Evolutionary conservation across 1,284 basidiomycete species (phyloP).

Genomic region (Volvariella surrecta): DNA sequence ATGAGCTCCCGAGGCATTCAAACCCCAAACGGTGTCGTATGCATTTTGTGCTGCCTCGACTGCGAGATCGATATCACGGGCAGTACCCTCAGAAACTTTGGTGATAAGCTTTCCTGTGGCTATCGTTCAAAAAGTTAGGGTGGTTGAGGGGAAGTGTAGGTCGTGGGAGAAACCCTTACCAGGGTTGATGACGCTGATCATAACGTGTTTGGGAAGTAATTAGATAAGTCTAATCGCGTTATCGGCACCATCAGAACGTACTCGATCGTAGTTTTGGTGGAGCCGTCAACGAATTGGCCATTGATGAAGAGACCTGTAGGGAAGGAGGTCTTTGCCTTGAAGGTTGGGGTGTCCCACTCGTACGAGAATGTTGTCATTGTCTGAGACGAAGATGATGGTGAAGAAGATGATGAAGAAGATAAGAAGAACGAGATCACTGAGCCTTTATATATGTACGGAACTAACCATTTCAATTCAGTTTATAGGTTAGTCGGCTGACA

Average conservation of each 20-base stretch:
- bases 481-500: too few species aligned
- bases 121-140: conserved; percentile 11
- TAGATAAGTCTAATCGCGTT: conserved; percentile 1
- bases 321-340: conserved; percentile 66
- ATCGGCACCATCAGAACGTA: conserved; percentile 24
- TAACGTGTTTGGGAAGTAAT: too few species aligned
- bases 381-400: too few species aligned
- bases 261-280: conserved; percentile 61
- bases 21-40: conserved; percentile 69
- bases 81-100: conserved; percentile 58
- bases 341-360: conserved; percentile 57
- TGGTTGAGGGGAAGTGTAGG: not conserved
- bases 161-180: conserved; percentile 20
- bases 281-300: conserved; percentile 72
- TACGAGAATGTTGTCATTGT: conserved; percentile 42
- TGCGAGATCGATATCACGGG: conserved; percentile 69
- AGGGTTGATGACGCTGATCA: conserved; percentile 72
- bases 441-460: too few species aligned
- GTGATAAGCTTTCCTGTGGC: conserved; percentile 68
- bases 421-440: too few species aligned
- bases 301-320: conserved; percentile 77
- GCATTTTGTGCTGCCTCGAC: conserved; percentile 75
- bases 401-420: too few species aligned
- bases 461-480: too few species aligned
- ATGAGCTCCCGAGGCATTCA: conserved; percentile 48